Percentiles rank a stretch among this genome's conserved stretches.
phyloP scores from a whole-genome alignment of 1,284 basidiomycete species.

The Cryptococcus neoformans region DNA sequence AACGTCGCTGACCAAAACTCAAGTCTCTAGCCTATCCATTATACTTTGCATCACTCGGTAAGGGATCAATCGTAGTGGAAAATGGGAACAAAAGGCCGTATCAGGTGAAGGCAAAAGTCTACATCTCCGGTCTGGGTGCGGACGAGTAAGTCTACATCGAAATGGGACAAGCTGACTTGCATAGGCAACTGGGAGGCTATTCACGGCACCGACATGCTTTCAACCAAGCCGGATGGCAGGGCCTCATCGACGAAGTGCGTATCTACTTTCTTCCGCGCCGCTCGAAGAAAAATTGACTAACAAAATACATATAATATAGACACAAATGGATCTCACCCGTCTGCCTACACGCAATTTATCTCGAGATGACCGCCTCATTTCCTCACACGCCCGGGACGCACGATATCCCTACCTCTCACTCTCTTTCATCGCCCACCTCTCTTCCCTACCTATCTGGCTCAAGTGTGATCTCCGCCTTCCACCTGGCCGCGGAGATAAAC shows the following conservation, averaged over 20 bases:
- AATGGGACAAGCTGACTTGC: not conserved
- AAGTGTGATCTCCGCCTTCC: constrained; percentile 65
- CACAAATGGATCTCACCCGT: constrained; percentile 88
- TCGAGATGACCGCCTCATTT: constrained; percentile 88
- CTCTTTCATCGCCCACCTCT: constrained; percentile 68
- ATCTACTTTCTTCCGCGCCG: not conserved
- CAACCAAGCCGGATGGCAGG: constrained; percentile 62
- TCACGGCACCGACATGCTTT: constrained; percentile 81
- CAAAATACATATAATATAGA: constrained; percentile 16
- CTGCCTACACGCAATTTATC: constrained; percentile 88
- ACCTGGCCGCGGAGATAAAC: constrained; percentile 79
- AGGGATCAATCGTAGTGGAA: constrained; percentile 57
- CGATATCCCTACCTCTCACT: constrained; percentile 87
- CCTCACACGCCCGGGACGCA: constrained; percentile 82
- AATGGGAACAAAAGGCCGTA: constrained; percentile 56
- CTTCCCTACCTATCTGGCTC: constrained; percentile 67
- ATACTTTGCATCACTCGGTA: constrained; percentile 84
- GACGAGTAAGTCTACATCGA: constrained; percentile 61
- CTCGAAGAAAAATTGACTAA: not conserved
- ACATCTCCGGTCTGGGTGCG: constrained; percentile 89
- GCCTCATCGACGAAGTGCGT: constrained; percentile 72
- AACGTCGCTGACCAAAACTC: constrained; percentile 38
- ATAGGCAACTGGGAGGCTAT: constrained; percentile 81
- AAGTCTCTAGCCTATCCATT: constrained; percentile 83
- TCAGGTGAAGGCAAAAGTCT: constrained; percentile 70